Evolutionary conservation across 441 rosid species (phyloP), one percentile per base, ranked within the genome.

Genomic region (Arabidopsis lyrata): DNA sequence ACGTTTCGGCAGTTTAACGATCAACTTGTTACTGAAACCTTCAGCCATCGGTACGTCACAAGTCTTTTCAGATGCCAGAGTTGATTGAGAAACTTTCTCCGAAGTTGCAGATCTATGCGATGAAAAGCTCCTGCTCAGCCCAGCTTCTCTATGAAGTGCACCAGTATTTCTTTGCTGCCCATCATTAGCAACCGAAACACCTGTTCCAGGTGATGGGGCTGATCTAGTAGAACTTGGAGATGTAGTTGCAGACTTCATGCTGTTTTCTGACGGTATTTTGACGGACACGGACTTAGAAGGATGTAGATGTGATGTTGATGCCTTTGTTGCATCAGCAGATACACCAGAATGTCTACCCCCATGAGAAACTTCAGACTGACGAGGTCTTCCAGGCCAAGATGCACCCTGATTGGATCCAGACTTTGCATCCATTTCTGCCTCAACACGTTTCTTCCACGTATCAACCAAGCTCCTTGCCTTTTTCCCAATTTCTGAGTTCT

Each of bases 371-470:
- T 95, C 97, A 11, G 38, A 44, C 78, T 81, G 88, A 57, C 88
- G 93, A 34, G 68, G 44, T 68, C 89, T 90, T 11, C 86, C 81
- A 66, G 92, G 81, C 93, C 97, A 89, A 6, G 92, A 32, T 24
- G 68, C 90, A 75, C 78, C 83, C 73, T 83, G 98, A 49, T 81
- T 84, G 36, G 92, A 77, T 22, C 90, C 90, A 62, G 92, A 77
- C 80, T 86, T 93, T 4, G 88, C 88, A 83, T 96, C 97, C 98
- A 93, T 93, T 80, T 96, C 99, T 68, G 90, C 96, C 81, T 90
- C 98, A 22, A 96, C 99, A 27, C 97, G 93, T 80, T 87, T 93
- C 85, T 96, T 96, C 99, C 99, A 96, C 29, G 93, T 91, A 80
- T 96, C 99, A 69, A 96, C 99, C 53, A 96, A 82, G 74, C 91